Percentiles rank a stretch among this genome's conserved stretches.
Evolutionary conservation across 495 filamentous ascomycete species (phyloP).

Genomic region (Clavariopsis aquatica): DNA sequence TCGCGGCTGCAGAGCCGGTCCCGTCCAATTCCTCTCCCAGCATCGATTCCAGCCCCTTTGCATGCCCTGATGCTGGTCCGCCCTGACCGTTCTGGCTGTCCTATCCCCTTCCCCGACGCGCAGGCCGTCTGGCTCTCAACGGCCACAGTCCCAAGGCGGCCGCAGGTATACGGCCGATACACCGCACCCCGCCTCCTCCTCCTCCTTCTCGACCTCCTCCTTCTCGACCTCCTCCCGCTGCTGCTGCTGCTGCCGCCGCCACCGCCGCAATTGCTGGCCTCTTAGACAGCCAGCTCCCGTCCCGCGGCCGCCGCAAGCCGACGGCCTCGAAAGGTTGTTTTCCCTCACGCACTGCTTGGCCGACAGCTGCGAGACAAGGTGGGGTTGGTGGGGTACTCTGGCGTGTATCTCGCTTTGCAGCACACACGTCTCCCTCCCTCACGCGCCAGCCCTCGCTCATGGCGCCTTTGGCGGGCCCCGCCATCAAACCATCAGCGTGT

Average conservation of each 20-base stretch:
- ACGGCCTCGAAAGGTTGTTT: constrained; percentile 2
- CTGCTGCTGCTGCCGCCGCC: neutral
- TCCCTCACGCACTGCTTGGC: constrained; percentile 15
- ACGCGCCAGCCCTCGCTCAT: neutral
- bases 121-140: constrained; percentile 15
- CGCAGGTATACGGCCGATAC: neutral
- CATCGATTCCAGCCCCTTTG: constrained; percentile 25
- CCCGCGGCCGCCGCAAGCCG: neutral
- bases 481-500: neutral
- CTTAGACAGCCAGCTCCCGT: constrained; percentile 7
- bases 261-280: constrained; percentile 3
- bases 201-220: too few species aligned
- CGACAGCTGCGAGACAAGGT: constrained; percentile 23
- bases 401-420: neutral
- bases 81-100: too few species aligned
- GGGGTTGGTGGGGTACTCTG: constrained; percentile 30
- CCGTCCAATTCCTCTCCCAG: constrained; percentile 10
- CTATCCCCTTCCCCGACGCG: constrained; percentile 18
- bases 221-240: too few species aligned
- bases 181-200: too few species aligned
- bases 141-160: neutral
- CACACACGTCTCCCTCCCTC: neutral
- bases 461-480: neutral
- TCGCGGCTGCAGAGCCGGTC: constrained; percentile 17
- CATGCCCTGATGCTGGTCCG: constrained; percentile 28